Evolutionary conservation across 805 yeast genomes (phyloP), one percentile per base, ranked within the genome.

Genomic region (Wickerhamiella occidentalis): DNA sequence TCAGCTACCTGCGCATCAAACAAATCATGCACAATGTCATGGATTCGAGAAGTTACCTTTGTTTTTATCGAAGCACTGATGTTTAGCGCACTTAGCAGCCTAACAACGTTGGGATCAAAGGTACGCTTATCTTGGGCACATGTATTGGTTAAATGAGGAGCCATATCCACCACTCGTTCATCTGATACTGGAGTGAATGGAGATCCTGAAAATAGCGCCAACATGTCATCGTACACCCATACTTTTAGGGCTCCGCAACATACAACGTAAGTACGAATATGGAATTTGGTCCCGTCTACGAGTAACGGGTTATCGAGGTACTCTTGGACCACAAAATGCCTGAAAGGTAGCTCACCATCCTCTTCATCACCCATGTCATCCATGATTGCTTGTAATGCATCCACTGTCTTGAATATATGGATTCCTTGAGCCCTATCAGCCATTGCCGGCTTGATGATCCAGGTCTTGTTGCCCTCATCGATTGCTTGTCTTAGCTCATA

Each of bases 341-440:
- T 78, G 49, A 88, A 69, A 63, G 87, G 95, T 9, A 61, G 68
- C 1, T 61, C 66, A 0, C 61, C 71, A 12, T 69, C 76, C 22
- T 74, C 80, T 15, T 76, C 85, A 42, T 80, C 90, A 57, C 88
- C 96, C 63, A 86, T 87, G 2, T 82, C 78, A 58, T 92, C 84
- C 63, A 92, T 90, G 3, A 90, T 80, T 3, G 65, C 73, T 63
- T 88, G 96, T 45, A 92, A 68, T 58, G 87, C 92, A 7, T 79
- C 85, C 30, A 85, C 71, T 0, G 87, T 79, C 49, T 72, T 73
- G 68, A 92, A 92, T 0, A 92, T 65, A 36, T 95, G 69, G 45
- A 92, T 90, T 0, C 98, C 98, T 62, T 92, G 96, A 9, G 95
- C 98, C 61, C 90, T 81, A 61, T 92, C 98, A 59, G 94, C 83